These are phyloP conservation scores for Vigna mungo DNA, from an alignment of 306 rosid species.

Conservation along the genomic window DNA sequence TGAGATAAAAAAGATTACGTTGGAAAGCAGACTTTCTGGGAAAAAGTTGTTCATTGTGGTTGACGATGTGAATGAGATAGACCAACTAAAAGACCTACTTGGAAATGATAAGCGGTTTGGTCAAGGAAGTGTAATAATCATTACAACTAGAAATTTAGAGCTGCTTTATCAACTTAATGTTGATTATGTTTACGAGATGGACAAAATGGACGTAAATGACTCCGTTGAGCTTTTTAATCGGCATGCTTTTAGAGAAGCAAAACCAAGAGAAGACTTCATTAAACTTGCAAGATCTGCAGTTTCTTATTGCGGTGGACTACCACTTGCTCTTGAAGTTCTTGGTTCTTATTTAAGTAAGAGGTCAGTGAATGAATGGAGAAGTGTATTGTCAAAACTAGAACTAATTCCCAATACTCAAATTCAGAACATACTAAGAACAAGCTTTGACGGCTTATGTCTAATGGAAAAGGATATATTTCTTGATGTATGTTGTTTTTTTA, in stretches of 20 bases:
- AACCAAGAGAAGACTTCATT: not conserved
- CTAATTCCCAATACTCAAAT: conserved; percentile 34
- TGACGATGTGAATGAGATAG: not conserved
- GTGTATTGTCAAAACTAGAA: conserved; percentile 36
- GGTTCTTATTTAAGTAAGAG: not conserved
- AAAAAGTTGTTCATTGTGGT: not conserved
- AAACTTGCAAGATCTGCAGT: not conserved
- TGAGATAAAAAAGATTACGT: not conserved
- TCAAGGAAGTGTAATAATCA: conserved; percentile 34
- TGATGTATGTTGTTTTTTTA: conserved; percentile 54
- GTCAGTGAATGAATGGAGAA: conserved; percentile 29
- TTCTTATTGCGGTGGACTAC: not conserved
- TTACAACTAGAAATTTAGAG: not conserved
- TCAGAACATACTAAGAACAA: conserved; percentile 31
- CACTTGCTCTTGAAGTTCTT: conserved; percentile 42
- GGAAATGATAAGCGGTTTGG: conserved; percentile 26
- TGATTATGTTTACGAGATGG: not conserved
- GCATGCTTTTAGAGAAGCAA: conserved; percentile 41
- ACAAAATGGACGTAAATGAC: not conserved
- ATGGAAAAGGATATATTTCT: conserved; percentile 47
- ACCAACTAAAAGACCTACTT: not conserved
- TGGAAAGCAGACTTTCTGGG: not conserved
- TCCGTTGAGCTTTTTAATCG: conserved; percentile 31
- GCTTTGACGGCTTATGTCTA: conserved; percentile 28
- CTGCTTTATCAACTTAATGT: not conserved